These are phyloP conservation scores for Fusarium proliferatum DNA, from an alignment of 2,329 filamentous ascomycete species.

Conservation along the genomic window DNA sequence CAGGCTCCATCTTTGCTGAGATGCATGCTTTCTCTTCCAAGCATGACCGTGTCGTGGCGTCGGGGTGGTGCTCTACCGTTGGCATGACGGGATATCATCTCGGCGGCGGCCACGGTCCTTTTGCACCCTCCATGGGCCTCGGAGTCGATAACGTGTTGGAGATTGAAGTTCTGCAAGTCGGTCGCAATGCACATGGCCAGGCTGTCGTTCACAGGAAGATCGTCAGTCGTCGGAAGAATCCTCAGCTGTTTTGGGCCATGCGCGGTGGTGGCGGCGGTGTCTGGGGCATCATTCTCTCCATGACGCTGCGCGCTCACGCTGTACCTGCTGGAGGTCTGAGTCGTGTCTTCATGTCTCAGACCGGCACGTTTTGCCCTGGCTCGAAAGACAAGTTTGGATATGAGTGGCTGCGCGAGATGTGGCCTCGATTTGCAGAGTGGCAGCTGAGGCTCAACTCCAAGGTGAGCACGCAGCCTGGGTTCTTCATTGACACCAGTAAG, in stretches of 20 bases:
- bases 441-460: background rate
- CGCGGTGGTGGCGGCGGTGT: background rate
- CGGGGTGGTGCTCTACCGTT: conserved; percentile 2
- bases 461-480: conserved; percentile 5
- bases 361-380: background rate
- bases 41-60: background rate
- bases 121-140: conserved; percentile 6
- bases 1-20: background rate
- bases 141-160: conserved; percentile 1
- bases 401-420: background rate
- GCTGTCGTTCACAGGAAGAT: background rate
- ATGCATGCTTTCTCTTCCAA: background rate
- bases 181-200: background rate
- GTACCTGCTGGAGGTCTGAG: background rate
- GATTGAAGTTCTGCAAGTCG: background rate
- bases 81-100: conserved; percentile 2
- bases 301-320: background rate
- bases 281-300: conserved; percentile 1
- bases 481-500: background rate
- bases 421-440: background rate
- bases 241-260: conserved; percentile 12
- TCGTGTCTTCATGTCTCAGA: background rate
- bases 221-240: background rate
- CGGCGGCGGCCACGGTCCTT: conserved; percentile 1
- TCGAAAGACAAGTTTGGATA: background rate